Percentiles rank a stretch among this genome's conserved stretches.
phyloP scores from a whole-genome alignment of 1,284 basidiomycete genomes.

The Trametes hirsuta region DNA sequence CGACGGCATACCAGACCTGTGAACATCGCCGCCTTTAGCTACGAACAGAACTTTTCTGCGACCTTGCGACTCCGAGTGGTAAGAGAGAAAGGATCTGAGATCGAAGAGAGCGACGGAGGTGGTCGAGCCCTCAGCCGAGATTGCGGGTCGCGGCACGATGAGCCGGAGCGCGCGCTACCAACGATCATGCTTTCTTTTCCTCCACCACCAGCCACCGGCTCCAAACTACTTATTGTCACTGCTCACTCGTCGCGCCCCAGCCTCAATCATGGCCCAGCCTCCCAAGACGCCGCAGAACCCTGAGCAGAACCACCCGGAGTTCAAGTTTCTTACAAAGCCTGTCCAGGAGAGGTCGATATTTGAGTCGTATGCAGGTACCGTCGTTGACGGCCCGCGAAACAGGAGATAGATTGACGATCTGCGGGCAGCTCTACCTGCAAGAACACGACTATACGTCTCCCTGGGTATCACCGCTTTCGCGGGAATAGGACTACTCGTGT shows the following conservation, averaged over 20 bases:
- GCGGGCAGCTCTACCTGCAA: slow-evolving; percentile 57
- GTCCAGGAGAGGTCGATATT: slow-evolving; percentile 34
- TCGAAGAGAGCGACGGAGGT: not conserved
- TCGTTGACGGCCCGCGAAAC: not conserved
- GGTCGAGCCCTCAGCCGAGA: not conserved
- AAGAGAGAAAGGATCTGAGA: not conserved
- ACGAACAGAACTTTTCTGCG: not conserved
- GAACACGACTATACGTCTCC: slow-evolving; percentile 62
- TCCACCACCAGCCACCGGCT: slow-evolving; percentile 3
- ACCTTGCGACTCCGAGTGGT: not conserved
- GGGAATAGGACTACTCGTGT: slow-evolving; percentile 52
- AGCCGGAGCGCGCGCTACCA: not conserved
- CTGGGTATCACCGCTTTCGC: slow-evolving; percentile 57
- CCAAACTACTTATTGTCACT: not conserved
- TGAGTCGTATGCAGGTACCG: slow-evolving; percentile 40
- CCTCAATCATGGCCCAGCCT: slow-evolving; percentile 12
- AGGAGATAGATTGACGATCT: not conserved
- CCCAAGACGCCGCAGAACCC: slow-evolving; percentile 2
- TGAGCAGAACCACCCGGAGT: slow-evolving; percentile 13
- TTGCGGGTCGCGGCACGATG: not conserved
- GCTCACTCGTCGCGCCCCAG: not conserved
- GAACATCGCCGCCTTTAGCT: slow-evolving; percentile 49
- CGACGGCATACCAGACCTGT: slow-evolving; percentile 64
- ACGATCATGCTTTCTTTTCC: not conserved
- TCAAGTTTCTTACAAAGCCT: slow-evolving; percentile 23